Percentiles rank a stretch among this genome's conserved stretches.
phyloP scores from a whole-genome alignment of 1,284 basidiomycete genomes.

The Pyrrhoderma lamaoense region DNA sequence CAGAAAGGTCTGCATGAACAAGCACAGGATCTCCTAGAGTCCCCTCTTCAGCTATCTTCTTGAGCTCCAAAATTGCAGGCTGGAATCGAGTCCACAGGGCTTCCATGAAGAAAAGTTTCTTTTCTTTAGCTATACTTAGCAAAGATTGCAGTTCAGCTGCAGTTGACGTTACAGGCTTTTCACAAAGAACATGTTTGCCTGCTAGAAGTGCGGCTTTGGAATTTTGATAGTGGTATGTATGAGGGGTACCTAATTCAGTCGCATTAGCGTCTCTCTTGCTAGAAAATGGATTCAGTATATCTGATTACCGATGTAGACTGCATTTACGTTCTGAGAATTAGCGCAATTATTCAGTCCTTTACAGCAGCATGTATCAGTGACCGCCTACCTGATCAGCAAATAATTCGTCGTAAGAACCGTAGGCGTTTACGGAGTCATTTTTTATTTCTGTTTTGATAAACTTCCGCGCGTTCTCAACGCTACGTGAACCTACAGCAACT shows the following conservation, averaged over 20 bases:
- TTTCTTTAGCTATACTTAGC: conserved; percentile 63
- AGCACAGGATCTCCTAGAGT: conserved; percentile 56
- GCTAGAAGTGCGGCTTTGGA: conserved; percentile 70
- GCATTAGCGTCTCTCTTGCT: background rate
- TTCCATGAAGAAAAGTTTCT: conserved; percentile 85
- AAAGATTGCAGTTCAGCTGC: conserved; percentile 60
- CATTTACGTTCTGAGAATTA: conserved; percentile 59
- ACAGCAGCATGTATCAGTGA: no score
- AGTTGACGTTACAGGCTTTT: conserved; percentile 73
- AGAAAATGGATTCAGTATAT: background rate
- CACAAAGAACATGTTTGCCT: conserved; percentile 82
- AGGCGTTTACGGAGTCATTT: conserved; percentile 57
- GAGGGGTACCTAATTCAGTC: conserved; percentile 61
- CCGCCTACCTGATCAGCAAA: conserved; percentile 58
- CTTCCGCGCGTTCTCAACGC: conserved; percentile 55
- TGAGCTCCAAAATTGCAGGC: conserved; percentile 59
- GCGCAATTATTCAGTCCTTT: background rate
- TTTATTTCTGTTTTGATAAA: conserved; percentile 55
- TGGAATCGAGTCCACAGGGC: conserved; percentile 80
- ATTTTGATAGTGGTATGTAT: conserved; percentile 79
- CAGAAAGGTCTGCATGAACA: conserved; percentile 68
- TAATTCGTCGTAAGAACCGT: conserved; percentile 73
- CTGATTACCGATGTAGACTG: conserved; percentile 63
- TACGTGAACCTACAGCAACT: conserved; percentile 75
- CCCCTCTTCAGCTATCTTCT: conserved; percentile 55